Evolutionary conservation across 1,139 yeast species (phyloP).

Genomic region (Sporopachydermia cereana): DNA sequence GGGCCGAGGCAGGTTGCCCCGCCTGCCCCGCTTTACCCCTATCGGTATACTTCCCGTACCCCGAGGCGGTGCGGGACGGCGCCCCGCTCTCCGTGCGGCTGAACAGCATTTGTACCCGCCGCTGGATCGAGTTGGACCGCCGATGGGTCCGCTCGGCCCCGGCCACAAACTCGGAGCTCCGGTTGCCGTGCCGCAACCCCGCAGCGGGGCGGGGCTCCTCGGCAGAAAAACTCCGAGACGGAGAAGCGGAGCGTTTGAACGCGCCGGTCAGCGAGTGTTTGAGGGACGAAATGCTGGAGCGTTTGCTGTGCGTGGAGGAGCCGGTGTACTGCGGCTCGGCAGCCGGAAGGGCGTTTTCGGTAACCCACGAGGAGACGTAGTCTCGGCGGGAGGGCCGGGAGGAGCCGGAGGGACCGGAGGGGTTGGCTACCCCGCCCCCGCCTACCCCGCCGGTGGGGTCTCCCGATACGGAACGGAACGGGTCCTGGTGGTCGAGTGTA

Average conservation of each 20-base stretch:
- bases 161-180: slow-evolving; percentile 7
- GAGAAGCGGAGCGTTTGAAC: slow-evolving; percentile 14
- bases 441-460: slow-evolving; percentile 31
- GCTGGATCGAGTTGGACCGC: slow-evolving; percentile 41
- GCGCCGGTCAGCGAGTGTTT: slow-evolving; percentile 23
- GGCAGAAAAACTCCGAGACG: slow-evolving; percentile 13
- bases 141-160: slow-evolving; percentile 13
- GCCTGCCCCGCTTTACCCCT: slow-evolving; percentile 2
- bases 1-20: background rate
- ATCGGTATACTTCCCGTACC: slow-evolving; percentile 66
- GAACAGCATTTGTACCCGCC: slow-evolving; percentile 52
- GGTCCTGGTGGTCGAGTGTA: slow-evolving; percentile 31
- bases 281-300: slow-evolving; percentile 18
- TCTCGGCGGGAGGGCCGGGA: background rate
- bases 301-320: slow-evolving; percentile 13
- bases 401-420: background rate
- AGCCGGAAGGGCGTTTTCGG: background rate
- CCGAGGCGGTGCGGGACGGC: slow-evolving; percentile 50
- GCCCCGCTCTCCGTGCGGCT: slow-evolving; percentile 35
- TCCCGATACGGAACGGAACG: slow-evolving; percentile 20
- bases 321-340: background rate
- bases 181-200: background rate
- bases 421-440: background rate
- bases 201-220: slow-evolving; percentile 11
- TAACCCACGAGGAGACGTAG: slow-evolving; percentile 1